Conservation (phyloP, 768 basidiomycete species). For the Lyophyllum decastes region DNA sequence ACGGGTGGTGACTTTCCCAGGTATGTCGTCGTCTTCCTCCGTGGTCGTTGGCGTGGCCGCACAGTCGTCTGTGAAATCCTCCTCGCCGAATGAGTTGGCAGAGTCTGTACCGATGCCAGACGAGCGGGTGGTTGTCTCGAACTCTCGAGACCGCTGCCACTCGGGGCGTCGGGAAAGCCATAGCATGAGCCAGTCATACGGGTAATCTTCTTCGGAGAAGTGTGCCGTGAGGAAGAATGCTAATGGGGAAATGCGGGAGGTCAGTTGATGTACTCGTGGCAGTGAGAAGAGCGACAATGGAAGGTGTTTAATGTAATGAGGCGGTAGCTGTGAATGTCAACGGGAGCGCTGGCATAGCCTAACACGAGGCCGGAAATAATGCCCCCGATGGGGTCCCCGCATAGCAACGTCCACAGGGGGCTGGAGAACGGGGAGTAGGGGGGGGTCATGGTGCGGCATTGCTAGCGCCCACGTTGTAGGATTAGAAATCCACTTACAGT, state of each 20-base stretch:
- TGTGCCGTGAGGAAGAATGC: conserved; percentile 89
- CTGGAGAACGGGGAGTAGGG: background rate
- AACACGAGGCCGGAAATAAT: conserved; percentile 1
- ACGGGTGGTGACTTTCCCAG: conserved; percentile 72
- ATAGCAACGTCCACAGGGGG: background rate
- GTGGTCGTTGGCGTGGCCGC: conserved; percentile 17
- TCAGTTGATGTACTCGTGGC: conserved; percentile 24
- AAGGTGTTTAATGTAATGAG: conserved; percentile 13
- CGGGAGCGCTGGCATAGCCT: background rate
- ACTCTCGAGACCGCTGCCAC: conserved; percentile 88
- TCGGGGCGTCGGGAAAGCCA: conserved; percentile 85
- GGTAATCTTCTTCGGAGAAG: conserved; percentile 88
- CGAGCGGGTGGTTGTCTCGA: conserved; percentile 83
- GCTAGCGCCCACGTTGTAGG: conserved; percentile 12
- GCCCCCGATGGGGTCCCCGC: background rate
- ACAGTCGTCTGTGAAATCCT: conserved; percentile 45
- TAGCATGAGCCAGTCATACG: conserved; percentile 90
- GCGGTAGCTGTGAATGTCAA: background rate
- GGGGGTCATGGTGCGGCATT: background rate
- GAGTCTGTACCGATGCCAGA: conserved; percentile 59
- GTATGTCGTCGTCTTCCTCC: conserved; percentile 39
- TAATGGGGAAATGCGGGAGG: conserved; percentile 29
- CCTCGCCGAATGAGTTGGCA: conserved; percentile 58
- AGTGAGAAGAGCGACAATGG: conserved; percentile 19
- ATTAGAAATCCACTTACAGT: conserved; percentile 55